Base-by-base conservation (phyloP, 768 basidiomycete genomes). In the Pulveroboletus frians region DNA sequence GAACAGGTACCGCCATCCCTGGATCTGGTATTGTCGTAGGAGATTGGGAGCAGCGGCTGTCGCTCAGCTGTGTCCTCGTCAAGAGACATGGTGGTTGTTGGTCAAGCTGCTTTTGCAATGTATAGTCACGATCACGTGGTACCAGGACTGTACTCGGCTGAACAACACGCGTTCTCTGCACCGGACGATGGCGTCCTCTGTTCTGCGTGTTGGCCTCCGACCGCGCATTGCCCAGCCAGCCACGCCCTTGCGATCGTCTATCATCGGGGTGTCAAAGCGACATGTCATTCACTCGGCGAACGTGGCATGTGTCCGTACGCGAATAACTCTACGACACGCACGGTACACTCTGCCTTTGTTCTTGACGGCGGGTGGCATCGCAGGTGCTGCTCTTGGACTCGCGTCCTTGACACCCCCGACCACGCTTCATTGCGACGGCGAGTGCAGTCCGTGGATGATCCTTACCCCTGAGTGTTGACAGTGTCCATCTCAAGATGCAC, bases 361-460 rank as follows among this genome's bases (percentile, higher is more conserved):
- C n/a, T 23, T 69, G 30, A 57, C 56, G 36, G 61, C 67, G 13
- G 62, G 66, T 9, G 69, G 73, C 1, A 47, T 77, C 18, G 67
- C 69, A 21, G 70, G 74, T 26, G 53, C 73, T 35, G 76, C 76
- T 11, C 56, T 84, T 4, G 76, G 79, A 11, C 54, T 79, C 23
- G 67, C 73, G 4, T 55, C 67, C 29, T 63, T 70, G 36, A 54
- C 64, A 2, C 65, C 62, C 34, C 65, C 71, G 4, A 11, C 49
- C 15, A 60, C 61, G 29, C 65, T 80, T 18, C 66, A 76, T 49
- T 83, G 82, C 58, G 84, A 86, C 60, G 71, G 83, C 79, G 58
- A 56, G 72, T 66, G 39, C 35, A 14, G 1, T 9, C 18, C 23
- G 18, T 40, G 27, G 4, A 35, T 39, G 17, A 34, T 31, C 14